A percentile compares a stretch with the other conserved stretches of the same genome.
These are phyloP conservation scores for Penstemon barbatus DNA, from an alignment of 257 asterid genomes.

Conservation along the genomic window DNA sequence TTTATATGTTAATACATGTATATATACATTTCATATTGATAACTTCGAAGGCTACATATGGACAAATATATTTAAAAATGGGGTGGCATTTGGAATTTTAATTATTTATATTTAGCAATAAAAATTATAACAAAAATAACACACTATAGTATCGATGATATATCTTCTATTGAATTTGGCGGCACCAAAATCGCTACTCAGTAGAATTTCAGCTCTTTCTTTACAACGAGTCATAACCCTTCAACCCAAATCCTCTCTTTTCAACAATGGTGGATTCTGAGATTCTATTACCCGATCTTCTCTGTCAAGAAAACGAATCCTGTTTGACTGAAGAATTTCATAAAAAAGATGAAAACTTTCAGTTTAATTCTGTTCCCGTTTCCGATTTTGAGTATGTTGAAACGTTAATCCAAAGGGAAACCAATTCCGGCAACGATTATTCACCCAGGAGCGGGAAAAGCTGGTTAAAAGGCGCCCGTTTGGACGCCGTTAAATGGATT, in stretches of 20 bases:
- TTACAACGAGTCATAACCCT: neutral
- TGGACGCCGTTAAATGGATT: constrained; percentile 48
- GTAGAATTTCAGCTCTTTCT: neutral
- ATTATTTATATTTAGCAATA: no score
- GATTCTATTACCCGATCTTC: constrained; percentile 33
- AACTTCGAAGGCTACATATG: no score
- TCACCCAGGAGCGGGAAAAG: constrained; percentile 18
- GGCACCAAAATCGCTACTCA: constrained; percentile 34
- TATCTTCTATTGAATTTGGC: constrained; percentile 37
- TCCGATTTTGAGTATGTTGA: constrained; percentile 41
- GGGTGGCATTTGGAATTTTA: no score
- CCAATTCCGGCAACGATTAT: constrained; percentile 15
- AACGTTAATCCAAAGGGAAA: constrained; percentile 36
- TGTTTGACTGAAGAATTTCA: constrained; percentile 20
- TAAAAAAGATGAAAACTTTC: constrained; percentile 24
- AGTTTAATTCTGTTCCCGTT: constrained; percentile 24
- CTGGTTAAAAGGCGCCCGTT: constrained; percentile 40
- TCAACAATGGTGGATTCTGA: constrained; percentile 30
- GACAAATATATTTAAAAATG: no score
- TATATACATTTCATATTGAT: no score
- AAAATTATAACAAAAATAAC: neutral
- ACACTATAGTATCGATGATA: neutral
- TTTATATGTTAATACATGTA: no score
- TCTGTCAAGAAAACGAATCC: constrained; percentile 43
- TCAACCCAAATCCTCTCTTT: constrained; percentile 1